Evolutionary conservation across 164 flowering plant species (phyloP), one percentile per base, ranked within the genome.

Genomic region (Saururus chinensis): DNA sequence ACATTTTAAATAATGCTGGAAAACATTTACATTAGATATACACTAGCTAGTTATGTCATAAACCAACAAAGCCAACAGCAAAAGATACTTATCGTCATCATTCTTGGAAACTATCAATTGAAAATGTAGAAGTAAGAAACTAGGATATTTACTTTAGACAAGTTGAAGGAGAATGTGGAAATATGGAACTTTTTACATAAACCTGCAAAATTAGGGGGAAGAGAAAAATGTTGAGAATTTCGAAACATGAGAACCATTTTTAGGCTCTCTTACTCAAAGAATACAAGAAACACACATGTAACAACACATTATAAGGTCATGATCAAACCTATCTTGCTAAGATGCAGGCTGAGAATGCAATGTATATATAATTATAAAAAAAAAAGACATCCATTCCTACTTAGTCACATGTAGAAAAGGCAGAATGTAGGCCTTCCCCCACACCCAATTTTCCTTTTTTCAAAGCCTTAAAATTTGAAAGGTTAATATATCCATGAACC

Each of bases 101-200:
- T 45, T 45, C 17, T 45, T 8, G 14, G 49, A 9, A 45, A 45
- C 49, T 45, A 45, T 2, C 0, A 45, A 45, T 12, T 12, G 49
- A 45, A 12, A 45, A 12, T 45, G 49, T 45, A 45, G 37, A 45
- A 65, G 22, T 19, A 16, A 51, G 23, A 48, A 51, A 14, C 25
- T 13, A 55, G 51, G 24, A 30, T 19, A 51, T 40, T 68, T 77
- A 85, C 98, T 71, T 86, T 71, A 89, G 96, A 68, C 85, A 81
- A 56, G 96, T 77, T 59, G 79, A 59, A 61, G 98, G 96, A 64
- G 98, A 89, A 72, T 92, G 87, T 13, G 98, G 91, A 72, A 86
- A 92, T 14, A 67, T 56, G 51, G 88, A 71, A 70, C 96, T 88
- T 77, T 89, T 92, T 68, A 89, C 98, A 66, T 82, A 92, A 37